These are phyloP conservation scores for Rubia yunnanensis DNA, from an alignment of 257 asterid genomes.

Conservation along the genomic window DNA sequence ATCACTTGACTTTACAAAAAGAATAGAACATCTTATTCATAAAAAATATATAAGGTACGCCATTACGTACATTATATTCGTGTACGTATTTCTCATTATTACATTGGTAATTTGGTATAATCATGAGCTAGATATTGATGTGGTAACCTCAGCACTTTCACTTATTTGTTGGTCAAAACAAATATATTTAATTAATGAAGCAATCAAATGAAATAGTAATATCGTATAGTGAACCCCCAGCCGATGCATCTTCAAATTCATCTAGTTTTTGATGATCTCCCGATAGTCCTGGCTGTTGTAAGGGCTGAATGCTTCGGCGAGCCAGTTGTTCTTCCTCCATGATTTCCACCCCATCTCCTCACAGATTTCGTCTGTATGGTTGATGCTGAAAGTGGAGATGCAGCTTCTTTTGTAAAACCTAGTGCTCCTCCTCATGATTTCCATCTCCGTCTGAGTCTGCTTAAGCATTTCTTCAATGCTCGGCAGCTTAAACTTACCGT, in stretches of 20 bases:
- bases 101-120: too few species aligned
- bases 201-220: conserved; percentile 4
- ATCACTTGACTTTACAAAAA: too few species aligned
- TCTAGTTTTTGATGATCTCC: conserved; percentile 15
- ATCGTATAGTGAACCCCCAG: neutral
- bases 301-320: conserved; percentile 80
- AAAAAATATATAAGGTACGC: neutral
- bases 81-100: neutral
- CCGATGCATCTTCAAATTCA: neutral
- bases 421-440: conserved; percentile 64
- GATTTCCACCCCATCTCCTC: conserved; percentile 89
- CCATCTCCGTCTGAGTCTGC: conserved; percentile 57
- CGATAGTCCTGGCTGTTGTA: conserved; percentile 74
- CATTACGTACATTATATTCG: neutral
- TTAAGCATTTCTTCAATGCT: conserved; percentile 50
- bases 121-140: neutral
- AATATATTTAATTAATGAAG: neutral
- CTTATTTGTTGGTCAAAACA: neutral
- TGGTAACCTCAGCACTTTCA: neutral
- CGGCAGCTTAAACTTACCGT: conserved; percentile 56
- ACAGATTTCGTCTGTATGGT: conserved; percentile 78
- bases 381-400: conserved; percentile 85
- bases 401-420: conserved; percentile 80
- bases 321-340: conserved; percentile 74
- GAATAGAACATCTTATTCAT: neutral